Base-by-base conservation (phyloP, 805 yeast species). In the Debaryomyces tyrocola region DNA sequence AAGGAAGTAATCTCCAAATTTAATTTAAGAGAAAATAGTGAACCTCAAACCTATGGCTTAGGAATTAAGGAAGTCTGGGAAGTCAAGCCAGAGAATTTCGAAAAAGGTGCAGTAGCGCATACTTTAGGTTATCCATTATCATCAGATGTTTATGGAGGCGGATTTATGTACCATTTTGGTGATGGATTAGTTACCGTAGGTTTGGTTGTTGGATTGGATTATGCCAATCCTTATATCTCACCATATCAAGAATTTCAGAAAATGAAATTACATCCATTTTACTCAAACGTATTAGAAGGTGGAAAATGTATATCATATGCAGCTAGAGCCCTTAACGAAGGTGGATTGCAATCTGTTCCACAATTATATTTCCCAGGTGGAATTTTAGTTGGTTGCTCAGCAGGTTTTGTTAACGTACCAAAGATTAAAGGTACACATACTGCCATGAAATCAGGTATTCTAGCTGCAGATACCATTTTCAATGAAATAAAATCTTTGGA, bases 11-110 rank as follows among this genome's bases (percentile, higher is more conserved):
- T 92, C 44, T 70, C 77, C 44, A 81, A 84, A 56, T 92, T 69
- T 66, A 74, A 83, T 37, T 70, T 94, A 49, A 80, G 97, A 47
- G 74, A 77, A 41, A 78, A 80, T 28, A 73, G 77, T 43, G 76
- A 80, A 43, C 84, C 84, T 15, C 99, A 94, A 70, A 90, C 98
- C 0, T 94, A 94, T 67, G 99, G 99, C 10, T 66, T 94, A 20
- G 99, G 99, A 33, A 78, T 94, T 48, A 94, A 94, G 64, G 99
- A 94, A 68, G 92, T 94, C 6, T 94, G 99, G 99, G 90, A 92
- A 64, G 96, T 94, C 11, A 75, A 79, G 20, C 90, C 92, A 8
- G 87, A 82, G 41, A 87, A 87, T 51, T 92, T 88, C 71, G 77
- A 82, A 47, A 77, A 78, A 53, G 99, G 99, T 1, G 81, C 72